phyloP scores from a whole-genome alignment of 225 moss, liverwort and hornwort genomes.

The Sphagnum tenellum region DNA sequence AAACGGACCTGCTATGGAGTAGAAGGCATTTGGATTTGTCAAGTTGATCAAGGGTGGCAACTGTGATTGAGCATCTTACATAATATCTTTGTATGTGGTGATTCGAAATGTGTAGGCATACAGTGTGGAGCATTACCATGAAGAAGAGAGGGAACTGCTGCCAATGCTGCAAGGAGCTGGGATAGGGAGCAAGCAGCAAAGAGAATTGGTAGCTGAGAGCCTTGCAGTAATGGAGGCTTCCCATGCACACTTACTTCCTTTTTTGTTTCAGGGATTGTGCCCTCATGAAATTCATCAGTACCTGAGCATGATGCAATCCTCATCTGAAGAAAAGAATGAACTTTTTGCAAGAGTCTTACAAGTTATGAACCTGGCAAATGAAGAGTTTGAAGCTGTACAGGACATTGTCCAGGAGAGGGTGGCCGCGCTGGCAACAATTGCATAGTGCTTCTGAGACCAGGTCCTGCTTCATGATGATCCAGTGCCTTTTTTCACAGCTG shows the following conservation, averaged over 20 bases:
- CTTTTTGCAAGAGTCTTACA: constrained; percentile 18
- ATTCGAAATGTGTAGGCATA: constrained; percentile 11
- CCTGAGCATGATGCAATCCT: constrained; percentile 27
- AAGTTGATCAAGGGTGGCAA: too few relatives aligned
- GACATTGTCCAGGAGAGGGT: constrained; percentile 33
- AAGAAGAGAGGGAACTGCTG: constrained; percentile 44
- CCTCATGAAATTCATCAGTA: constrained; percentile 47
- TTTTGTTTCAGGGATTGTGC: constrained; percentile 27
- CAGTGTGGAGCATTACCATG: constrained; percentile 36
- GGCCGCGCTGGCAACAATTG: constrained; percentile 22
- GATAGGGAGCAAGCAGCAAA: constrained; percentile 33
- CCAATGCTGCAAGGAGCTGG: constrained; percentile 42
- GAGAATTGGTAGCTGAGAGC: constrained; percentile 30
- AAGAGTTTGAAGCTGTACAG: constrained; percentile 29
- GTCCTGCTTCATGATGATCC: too few relatives aligned
- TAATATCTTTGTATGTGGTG: too few relatives aligned
- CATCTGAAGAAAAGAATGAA: constrained; percentile 14
- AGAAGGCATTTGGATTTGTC: too few relatives aligned
- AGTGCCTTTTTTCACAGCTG: too few relatives aligned
- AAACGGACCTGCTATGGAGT: not conserved
- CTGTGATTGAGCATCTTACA: too few relatives aligned
- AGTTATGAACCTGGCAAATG: constrained; percentile 13
- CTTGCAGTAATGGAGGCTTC: constrained; percentile 28
- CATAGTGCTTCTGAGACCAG: not conserved
- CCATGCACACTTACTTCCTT: constrained; percentile 31